Evolutionary conservation across 208 protist species (phyloP), one percentile per base, ranked within the genome.

Genomic region (Perkinsela sp.): DNA sequence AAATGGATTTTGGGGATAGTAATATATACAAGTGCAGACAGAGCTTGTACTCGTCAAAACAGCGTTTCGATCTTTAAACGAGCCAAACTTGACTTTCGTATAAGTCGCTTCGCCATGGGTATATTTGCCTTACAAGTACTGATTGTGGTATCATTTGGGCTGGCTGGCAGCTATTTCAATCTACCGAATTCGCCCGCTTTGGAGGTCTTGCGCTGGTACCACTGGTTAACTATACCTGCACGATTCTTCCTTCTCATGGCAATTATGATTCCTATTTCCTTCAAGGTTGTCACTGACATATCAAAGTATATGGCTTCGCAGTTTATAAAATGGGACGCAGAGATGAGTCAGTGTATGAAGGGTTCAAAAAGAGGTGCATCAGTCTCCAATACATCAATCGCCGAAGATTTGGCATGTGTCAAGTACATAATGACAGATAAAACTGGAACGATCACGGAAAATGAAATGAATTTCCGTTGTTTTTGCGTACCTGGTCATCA

Each of bases 201-300:
- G 31, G 48, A 1, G 73, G 71, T 30, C 90, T 2, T 28, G 28
- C 48, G 48, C 0, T 68, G 31, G 1, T 72, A 66, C 29, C 68
- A 82, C 1, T 75, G 82, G 1, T 0, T 90, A 13, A 86, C 93
- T 31, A 94, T 94, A 71, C 79, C 86, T 2, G 72, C 95, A 28
- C 84, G 90, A 31, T 96, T 94, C 67, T 89, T 96, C 48, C 78
- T 96, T 1, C 73, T 96, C 0, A 94, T 85, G n/a, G 92, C 88
- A n/a, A 83, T 93, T 16, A 95, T 97, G 81, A 96, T 96, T 65
- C 94, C 94, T 1, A 86, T 96, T 15, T 95, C 89, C 28, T 89
- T 97, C 68, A 96, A 97, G 73, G 93, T 95, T 68, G 89, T 88
- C 30, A 76, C 93, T 13, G 90, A 96, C 76, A 83, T 96, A 67